Conservation (phyloP, 306 rosid genomes). For the Prunus mongolica region DNA sequence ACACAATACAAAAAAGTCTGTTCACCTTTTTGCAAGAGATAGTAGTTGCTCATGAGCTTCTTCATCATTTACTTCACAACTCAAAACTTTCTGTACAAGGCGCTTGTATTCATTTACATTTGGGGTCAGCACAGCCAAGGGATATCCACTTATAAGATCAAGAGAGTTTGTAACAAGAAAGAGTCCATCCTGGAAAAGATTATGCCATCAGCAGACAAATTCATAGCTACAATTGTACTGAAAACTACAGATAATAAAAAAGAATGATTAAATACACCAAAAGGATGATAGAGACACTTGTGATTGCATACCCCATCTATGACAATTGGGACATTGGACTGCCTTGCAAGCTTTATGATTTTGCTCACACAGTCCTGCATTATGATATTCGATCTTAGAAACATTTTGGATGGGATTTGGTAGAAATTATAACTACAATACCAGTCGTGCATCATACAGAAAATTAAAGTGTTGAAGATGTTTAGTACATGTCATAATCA, state of each 20-base stretch:
- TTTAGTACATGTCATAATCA: neutral
- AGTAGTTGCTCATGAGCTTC: slow-evolving; percentile 52
- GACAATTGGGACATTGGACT: slow-evolving; percentile 60
- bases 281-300: neutral
- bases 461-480: neutral
- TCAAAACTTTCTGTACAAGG: slow-evolving; percentile 61
- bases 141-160: slow-evolving; percentile 76
- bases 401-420: slow-evolving; percentile 12
- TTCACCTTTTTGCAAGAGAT: slow-evolving; percentile 64
- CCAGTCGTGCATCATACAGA: neutral
- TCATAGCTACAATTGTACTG: slow-evolving; percentile 5
- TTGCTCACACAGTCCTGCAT: slow-evolving; percentile 74
- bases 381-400: slow-evolving; percentile 26
- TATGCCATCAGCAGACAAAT: slow-evolving; percentile 2
- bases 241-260: neutral
- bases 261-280: slow-evolving; percentile 9
- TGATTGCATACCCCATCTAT: slow-evolving; percentile 74
- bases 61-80: slow-evolving; percentile 54
- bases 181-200: slow-evolving; percentile 71
- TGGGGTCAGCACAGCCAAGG: slow-evolving; percentile 81
- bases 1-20: too few species aligned
- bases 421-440: neutral
- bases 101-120: slow-evolving; percentile 86
- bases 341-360: slow-evolving; percentile 74
- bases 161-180: slow-evolving; percentile 72